Evolutionary conservation across 306 rosid species (phyloP).

Genomic region (Cucurbita moschata): DNA sequence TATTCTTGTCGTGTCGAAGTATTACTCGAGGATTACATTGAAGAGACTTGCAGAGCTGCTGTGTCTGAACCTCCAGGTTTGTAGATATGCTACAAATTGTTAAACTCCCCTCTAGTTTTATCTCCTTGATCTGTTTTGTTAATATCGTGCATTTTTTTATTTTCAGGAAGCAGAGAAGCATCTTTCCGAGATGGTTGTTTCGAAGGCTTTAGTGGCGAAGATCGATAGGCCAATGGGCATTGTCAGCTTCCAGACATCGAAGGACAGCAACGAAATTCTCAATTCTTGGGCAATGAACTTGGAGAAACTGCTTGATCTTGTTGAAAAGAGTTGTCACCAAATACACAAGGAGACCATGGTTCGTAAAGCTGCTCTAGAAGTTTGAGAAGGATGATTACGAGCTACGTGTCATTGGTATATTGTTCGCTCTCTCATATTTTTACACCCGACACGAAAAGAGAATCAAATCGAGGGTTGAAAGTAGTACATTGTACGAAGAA

Average conservation of each 20-base stretch:
- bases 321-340: conserved; percentile 93
- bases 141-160: not conserved
- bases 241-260: conserved; percentile 67
- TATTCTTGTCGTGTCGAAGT: conserved; percentile 77
- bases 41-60: conserved; percentile 11
- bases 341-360: conserved; percentile 96
- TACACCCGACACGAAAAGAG: not conserved
- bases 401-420: not conserved
- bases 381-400: conserved; percentile 17
- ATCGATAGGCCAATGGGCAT: conserved; percentile 85
- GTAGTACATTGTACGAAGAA: not conserved
- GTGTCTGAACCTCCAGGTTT: conserved; percentile 8
- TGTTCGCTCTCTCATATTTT: not conserved
- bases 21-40: conserved; percentile 37
- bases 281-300: conserved; percentile 86
- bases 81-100: not conserved
- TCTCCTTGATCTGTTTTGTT: not conserved
- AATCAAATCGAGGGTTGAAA: too few relatives aligned
- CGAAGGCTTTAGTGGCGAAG: conserved; percentile 83
- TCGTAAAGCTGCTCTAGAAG: conserved; percentile 73
- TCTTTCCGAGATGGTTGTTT: conserved; percentile 96
- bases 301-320: conserved; percentile 93
- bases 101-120: not conserved
- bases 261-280: conserved; percentile 78
- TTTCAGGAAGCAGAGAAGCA: conserved; percentile 90